A percentile compares a stretch with the other conserved stretches of the same genome.
These are phyloP conservation scores for Cenchrus americanus DNA, from an alignment of 176 grass and related monocot genomes.

Conservation along the genomic window DNA sequence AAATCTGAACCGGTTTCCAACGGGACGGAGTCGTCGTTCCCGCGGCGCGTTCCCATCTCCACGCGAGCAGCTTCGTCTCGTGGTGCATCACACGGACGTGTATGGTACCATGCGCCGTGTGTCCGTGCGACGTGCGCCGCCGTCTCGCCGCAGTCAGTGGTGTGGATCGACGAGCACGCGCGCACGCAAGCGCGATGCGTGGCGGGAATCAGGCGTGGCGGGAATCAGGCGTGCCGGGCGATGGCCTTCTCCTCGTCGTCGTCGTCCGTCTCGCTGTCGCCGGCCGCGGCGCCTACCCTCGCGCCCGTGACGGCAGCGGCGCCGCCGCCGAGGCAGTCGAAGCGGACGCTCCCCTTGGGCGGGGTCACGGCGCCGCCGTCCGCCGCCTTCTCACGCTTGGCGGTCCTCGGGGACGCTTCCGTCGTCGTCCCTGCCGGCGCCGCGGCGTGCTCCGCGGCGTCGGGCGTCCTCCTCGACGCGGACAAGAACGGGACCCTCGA, in stretches of 20 bases:
- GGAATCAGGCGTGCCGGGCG: slow-evolving; percentile 40
- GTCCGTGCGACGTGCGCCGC: too few relatives aligned
- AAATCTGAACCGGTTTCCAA: neutral
- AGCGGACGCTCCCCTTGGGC: slow-evolving; percentile 45
- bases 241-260: slow-evolving; percentile 61
- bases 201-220: too few relatives aligned
- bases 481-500: slow-evolving; percentile 66
- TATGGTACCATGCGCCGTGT: neutral
- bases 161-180: neutral
- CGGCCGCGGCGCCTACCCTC: slow-evolving; percentile 44
- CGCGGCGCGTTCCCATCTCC: neutral
- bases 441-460: neutral
- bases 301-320: slow-evolving; percentile 1
- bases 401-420: neutral
- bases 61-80: neutral
- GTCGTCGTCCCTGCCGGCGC: neutral
- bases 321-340: slow-evolving; percentile 63
- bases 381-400: slow-evolving; percentile 30
- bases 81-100: slow-evolving; percentile 14
- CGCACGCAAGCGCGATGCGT: neutral
- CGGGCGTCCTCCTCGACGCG: slow-evolving; percentile 41
- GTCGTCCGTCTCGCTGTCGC: slow-evolving; percentile 39
- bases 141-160: too few relatives aligned
- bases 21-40: neutral
- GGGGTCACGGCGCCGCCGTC: neutral